Base-by-base conservation (phyloP, 2,329 filamentous ascomycete genomes). In the Dothideomycetes sp. region DNA sequence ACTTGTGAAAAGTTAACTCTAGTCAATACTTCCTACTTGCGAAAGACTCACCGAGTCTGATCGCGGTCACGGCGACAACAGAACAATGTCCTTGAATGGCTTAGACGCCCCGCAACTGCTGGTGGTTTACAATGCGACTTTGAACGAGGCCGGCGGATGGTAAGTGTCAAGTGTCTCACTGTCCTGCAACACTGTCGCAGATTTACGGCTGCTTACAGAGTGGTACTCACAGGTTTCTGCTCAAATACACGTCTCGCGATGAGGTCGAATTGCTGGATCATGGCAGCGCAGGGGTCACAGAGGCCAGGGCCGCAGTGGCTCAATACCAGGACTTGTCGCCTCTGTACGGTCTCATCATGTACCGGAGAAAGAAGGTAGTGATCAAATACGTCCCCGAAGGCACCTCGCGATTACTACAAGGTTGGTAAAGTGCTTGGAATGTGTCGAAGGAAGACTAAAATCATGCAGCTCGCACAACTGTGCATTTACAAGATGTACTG, bases 141-240 rank as follows among this genome's bases (percentile, higher is more conserved):
- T 80, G 52, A 75, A 75, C 44, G 91, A 96, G 64, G 77, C 85
- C 43, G 88, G 87, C 68, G 88, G 87, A 81, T 98, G 91, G 91
- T 96, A 74, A 63, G 83, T 42, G 19, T 27, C 12, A 74, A 63
- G 83, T 42, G 19, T 27, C 12, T 27, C 22, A 22, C 37, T 44
- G 44, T 40, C 19, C 32, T 32, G 15, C 30, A n/a, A n/a, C 22
- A n/a, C 18, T 37, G 22, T 16, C 18, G 31, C 22, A 27, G 12
- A 27, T 12, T 27, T n/a, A n/a, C n/a, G n/a, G n/a, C n/a, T n/a
- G n/a, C n/a, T n/a, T n/a, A n/a, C n/a, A n/a, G n/a, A n/a, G n/a
- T n/a, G n/a, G n/a, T n/a, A n/a, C n/a, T n/a, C n/a, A n/a, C 56
- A 96, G 91, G 91, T 91, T 98, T 55, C 76, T 96, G 47, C 77